Conservation (phyloP, 139 green algal species). For the Auxenochlorella pyrenoidosa region DNA sequence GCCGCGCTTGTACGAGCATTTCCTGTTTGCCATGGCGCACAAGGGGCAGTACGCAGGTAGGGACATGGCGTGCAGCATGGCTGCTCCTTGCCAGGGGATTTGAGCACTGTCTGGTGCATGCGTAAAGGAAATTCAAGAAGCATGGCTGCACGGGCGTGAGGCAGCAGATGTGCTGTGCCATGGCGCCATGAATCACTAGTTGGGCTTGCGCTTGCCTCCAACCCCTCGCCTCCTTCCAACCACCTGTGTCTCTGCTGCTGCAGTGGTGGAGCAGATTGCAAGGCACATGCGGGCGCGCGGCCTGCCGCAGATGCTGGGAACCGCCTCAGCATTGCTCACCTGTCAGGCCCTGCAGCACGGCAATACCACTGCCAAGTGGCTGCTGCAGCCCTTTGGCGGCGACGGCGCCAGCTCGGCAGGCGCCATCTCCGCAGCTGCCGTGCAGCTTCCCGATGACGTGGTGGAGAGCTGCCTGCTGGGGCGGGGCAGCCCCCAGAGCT, state of each 20-base stretch:
- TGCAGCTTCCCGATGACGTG: neutral
- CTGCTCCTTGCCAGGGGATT: no score
- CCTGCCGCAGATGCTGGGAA: slow-evolving; percentile 11
- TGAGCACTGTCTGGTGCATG: no score
- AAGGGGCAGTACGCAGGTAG: slow-evolving; percentile 1
- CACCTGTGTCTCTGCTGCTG: no score
- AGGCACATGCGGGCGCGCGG: neutral
- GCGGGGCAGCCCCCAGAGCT: neutral
- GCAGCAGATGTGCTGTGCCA: no score
- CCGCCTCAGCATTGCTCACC: slow-evolving; percentile 10
- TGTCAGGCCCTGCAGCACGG: slow-evolving; percentile 22
- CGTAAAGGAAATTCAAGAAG: no score
- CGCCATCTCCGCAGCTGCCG: neutral
- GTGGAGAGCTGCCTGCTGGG: slow-evolving; percentile 31
- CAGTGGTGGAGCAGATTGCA: slow-evolving; percentile 21
- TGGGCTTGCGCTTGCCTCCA: no score
- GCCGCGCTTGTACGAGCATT: slow-evolving; percentile 27
- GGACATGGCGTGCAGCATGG: neutral
- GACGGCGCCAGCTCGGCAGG: neutral
- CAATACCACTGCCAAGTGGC: slow-evolving; percentile 12
- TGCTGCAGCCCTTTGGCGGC: slow-evolving; percentile 19
- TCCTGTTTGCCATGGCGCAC: slow-evolving; percentile 22
- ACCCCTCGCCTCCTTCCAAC: no score
- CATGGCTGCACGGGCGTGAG: no score
- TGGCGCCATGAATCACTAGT: no score